phyloP scores from a whole-genome alignment of 1,284 basidiomycete species.

The Phellinidium pouzarii region DNA sequence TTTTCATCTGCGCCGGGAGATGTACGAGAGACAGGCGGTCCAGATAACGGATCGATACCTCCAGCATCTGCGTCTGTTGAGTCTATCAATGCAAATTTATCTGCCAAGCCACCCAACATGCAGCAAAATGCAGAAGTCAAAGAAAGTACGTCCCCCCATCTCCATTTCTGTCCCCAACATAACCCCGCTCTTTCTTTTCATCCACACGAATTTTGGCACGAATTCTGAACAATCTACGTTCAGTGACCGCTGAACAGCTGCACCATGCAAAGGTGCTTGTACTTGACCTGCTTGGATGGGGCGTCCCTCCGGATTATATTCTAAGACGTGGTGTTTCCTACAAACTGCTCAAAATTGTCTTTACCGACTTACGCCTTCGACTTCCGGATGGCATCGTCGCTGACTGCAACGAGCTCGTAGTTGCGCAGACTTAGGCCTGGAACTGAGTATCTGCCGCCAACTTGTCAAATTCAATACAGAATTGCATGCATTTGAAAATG shows the following conservation, averaged over 20 bases:
- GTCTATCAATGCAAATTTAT: not conserved
- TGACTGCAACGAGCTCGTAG: conserved; percentile 12
- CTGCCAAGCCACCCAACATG: not conserved
- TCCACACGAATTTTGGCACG: not conserved
- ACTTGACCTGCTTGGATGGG: conserved; percentile 40
- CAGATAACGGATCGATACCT: not conserved
- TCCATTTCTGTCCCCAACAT: not conserved
- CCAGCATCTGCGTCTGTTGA: not conserved
- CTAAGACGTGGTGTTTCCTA: conserved; percentile 35
- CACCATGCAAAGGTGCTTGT: conserved; percentile 35
- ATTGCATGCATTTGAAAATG: not conserved
- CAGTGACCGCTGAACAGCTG: conserved; percentile 25
- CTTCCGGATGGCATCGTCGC: conserved; percentile 26
- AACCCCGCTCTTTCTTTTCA: not conserved
- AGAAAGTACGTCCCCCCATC: not conserved
- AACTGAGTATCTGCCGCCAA: not conserved
- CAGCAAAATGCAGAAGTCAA: not conserved
- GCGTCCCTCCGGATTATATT: conserved; percentile 38
- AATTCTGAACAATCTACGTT: not conserved
- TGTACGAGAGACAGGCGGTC: not conserved
- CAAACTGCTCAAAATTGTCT: conserved; percentile 32
- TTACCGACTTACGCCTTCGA: conserved; percentile 34
- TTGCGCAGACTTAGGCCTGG: conserved; percentile 2
- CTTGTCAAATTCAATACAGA: not conserved
- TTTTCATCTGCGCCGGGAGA: not conserved